A percentile compares a stretch with the other conserved stretches of the same genome.
phyloP scores from a whole-genome alignment of 2,329 filamentous ascomycete species.

The Exophiala bonariae region DNA sequence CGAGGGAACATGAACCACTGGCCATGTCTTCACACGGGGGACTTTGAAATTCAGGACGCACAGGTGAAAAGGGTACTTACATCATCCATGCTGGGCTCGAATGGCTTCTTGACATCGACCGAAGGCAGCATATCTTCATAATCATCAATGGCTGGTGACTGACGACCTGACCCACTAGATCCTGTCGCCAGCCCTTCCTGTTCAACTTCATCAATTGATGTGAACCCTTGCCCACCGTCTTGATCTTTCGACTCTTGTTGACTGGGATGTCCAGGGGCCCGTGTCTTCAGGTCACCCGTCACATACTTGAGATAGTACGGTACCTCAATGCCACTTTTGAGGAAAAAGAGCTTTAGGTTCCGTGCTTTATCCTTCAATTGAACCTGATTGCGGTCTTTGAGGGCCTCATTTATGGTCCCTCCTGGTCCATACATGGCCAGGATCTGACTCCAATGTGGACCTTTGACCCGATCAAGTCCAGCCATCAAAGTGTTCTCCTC shows the following conservation, averaged over 20 bases:
- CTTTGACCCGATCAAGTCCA: conserved; percentile 83
- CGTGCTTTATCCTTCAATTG: conserved; percentile 57
- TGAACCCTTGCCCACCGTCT: conserved; percentile 48
- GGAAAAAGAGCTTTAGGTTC: conserved; percentile 50
- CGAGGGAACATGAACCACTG: background rate
- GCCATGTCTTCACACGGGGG: no score
- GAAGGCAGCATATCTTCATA: conserved; percentile 2
- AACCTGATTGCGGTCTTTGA: conserved; percentile 49
- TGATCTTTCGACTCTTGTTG: conserved; percentile 50
- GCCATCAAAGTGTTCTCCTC: conserved; percentile 90
- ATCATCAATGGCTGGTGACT: conserved; percentile 6
- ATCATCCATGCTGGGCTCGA: conserved; percentile 21
- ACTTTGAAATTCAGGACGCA: background rate
- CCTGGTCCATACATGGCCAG: conserved; percentile 78
- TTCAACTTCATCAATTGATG: conserved; percentile 36
- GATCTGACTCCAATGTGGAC: conserved; percentile 92
- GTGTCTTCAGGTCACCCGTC: conserved; percentile 84
- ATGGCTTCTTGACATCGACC: conserved; percentile 6
- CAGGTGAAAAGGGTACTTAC: conserved; percentile 3
- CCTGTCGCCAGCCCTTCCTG: conserved; percentile 2
- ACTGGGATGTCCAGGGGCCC: conserved; percentile 66
- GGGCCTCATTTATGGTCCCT: conserved; percentile 75
- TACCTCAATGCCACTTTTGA: conserved; percentile 77
- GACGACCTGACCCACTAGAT: conserved; percentile 3
- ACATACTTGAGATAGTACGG: conserved; percentile 85